A percentile compares a stretch with the other conserved stretches of the same genome.
phyloP scores from a whole-genome alignment of 2,329 filamentous ascomycete species.

The Eutypella sp. region DNA sequence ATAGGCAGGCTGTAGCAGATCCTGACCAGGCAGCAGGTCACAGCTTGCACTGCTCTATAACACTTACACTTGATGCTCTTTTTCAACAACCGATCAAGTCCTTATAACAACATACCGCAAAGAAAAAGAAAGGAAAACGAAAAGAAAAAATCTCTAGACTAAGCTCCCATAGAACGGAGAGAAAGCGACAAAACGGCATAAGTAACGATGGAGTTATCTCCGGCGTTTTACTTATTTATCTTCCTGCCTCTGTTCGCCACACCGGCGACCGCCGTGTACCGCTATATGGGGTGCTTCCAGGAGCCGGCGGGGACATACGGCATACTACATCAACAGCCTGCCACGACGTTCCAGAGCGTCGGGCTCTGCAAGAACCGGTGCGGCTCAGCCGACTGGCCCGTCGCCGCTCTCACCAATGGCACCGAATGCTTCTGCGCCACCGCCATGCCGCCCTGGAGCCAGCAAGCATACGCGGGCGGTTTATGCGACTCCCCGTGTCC shows the following conservation, averaged over 20 bases:
- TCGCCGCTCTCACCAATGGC: conserved; percentile 11
- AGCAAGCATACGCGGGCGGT: conserved; percentile 8
- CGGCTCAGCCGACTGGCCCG: background rate
- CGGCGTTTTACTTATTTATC: background rate
- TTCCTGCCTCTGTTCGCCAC: background rate
- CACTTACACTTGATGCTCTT: no score
- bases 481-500: conserved; percentile 11
- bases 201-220: no score
- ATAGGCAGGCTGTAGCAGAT: no score
- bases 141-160: no score
- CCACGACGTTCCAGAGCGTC: conserved; percentile 8
- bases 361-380: conserved; percentile 8
- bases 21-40: no score
- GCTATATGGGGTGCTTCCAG: conserved; percentile 13
- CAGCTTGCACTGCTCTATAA: no score
- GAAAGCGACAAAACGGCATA: no score
- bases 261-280: background rate
- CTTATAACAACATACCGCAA: no score
- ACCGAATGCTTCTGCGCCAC: conserved; percentile 15
- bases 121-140: no score
- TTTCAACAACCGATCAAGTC: no score
- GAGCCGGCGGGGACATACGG: conserved; percentile 1
- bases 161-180: no score
- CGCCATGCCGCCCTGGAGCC: conserved; percentile 3
- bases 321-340: conserved; percentile 1